Evolutionary conservation across 768 basidiomycete genomes (phyloP), one percentile per base, ranked within the genome.

Genomic region (Tephrocybe sp.): DNA sequence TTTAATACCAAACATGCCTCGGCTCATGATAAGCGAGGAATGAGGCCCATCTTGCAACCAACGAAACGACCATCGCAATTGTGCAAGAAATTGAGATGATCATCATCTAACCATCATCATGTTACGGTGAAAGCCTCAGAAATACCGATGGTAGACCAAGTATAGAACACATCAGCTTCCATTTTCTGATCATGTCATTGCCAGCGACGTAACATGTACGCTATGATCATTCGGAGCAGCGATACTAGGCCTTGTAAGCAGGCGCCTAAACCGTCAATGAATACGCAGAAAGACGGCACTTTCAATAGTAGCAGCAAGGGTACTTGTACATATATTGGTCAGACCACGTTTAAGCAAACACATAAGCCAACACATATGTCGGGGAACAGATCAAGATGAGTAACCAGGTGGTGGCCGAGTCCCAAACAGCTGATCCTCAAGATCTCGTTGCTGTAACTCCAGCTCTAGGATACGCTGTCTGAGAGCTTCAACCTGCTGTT

Each of bases 381-480:
- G 28, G 7, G 28, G 28, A 30, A 6, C 28, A 30, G n/a, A n/a
- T 30, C 12, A 30, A 30, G 28, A 6, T 30, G 34, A 36, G 34
- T 36, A 36, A 12, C 34, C 34, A 45, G 44, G 44, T 4, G 44
- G 7, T 10, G 28, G 30, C 10, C 14, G 44, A 6, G 44, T 7
- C 17, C 32, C 30, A 33, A 18, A 32, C 17, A 45, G 17, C 20
- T 45, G 44, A 30, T 20, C 28, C 45, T 47, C 45, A 24, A 47
- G 45, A 21, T 47, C 45, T 7, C 33, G 45, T 25, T 47, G 45
- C 28, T 47, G 45, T 4, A 23, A 33, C n/a, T 48, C 37, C 25
- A 48, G 17, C 25, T 23, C 37, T 14, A 48, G 21, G 25, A 48
- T 48, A 12, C 47, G 37, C 17, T 40, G 47, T 14, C 37, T n/a